These are phyloP conservation scores for Fusarium sp. DNA, from an alignment of 2,329 filamentous ascomycete genomes.

Conservation along the genomic window DNA sequence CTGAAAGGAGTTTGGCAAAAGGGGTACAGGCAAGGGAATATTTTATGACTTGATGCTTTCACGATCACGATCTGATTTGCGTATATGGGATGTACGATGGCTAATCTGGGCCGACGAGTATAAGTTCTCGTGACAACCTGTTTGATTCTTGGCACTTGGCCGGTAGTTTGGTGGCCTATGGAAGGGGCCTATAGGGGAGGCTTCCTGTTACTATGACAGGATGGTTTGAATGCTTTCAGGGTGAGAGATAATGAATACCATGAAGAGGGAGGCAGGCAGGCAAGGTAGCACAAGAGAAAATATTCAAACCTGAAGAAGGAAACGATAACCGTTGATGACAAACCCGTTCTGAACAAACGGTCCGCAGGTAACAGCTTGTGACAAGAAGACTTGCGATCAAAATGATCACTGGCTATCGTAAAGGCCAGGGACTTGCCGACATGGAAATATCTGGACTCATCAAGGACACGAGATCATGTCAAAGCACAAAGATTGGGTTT, in stretches of 20 bases:
- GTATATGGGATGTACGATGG: background rate
- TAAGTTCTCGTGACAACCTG: background rate
- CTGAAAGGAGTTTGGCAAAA: background rate
- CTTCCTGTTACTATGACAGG: background rate
- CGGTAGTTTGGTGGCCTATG: background rate
- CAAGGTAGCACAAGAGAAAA: background rate
- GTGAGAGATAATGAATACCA: background rate
- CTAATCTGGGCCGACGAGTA: background rate
- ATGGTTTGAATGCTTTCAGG: too few species aligned
- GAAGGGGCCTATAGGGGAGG: background rate
- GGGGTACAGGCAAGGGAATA: background rate
- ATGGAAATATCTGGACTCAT: background rate
- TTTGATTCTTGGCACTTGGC: background rate
- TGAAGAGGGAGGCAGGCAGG: background rate
- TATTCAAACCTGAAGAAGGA: background rate
- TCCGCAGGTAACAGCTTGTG: too few species aligned
- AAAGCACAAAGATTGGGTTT: background rate
- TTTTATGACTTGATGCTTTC: constrained; percentile 30
- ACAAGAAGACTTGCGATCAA: background rate
- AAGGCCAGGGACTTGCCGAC: too few species aligned
- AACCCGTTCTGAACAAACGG: too few species aligned
- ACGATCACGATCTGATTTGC: constrained; percentile 5
- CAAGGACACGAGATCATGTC: background rate
- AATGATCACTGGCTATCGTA: background rate
- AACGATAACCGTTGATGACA: too few species aligned